Conservation (phyloP, 129 eudicot genomes). For the Flaveria brownii region DNA sequence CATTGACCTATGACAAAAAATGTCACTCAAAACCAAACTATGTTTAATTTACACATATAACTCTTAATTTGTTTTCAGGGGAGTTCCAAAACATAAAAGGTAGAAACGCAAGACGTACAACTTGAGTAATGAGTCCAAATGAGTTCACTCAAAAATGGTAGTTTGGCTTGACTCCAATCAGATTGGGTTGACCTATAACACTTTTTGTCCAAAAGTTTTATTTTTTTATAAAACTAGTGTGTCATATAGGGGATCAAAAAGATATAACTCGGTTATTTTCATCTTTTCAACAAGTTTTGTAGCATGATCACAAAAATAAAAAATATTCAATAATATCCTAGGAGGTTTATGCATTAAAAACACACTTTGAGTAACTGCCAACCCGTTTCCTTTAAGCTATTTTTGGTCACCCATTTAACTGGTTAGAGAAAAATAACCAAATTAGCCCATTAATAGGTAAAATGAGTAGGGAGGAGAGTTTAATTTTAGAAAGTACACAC, state of each 20-base stretch:
- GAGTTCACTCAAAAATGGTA: background rate
- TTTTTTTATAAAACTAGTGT: background rate
- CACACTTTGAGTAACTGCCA: background rate
- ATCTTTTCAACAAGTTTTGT: background rate
- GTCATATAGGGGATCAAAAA: background rate
- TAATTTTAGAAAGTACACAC: background rate
- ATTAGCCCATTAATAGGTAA: background rate
- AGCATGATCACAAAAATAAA: background rate
- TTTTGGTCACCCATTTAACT: background rate
- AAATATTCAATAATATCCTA: background rate
- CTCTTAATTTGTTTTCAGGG: conserved; percentile 3
- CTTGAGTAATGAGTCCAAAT: background rate
- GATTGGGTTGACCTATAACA: background rate
- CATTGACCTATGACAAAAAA: conserved; percentile 52
- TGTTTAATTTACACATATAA: background rate
- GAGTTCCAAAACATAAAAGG: background rate
- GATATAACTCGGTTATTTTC: background rate
- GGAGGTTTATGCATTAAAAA: background rate
- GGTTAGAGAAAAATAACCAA: background rate
- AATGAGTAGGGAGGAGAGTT: background rate
- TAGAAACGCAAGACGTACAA: background rate
- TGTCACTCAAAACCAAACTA: background rate
- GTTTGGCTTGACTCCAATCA: background rate
- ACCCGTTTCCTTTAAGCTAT: background rate
- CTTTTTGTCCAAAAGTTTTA: background rate